phyloP scores from a whole-genome alignment of 1,284 basidiomycete species.

The Pascua guehoae region DNA sequence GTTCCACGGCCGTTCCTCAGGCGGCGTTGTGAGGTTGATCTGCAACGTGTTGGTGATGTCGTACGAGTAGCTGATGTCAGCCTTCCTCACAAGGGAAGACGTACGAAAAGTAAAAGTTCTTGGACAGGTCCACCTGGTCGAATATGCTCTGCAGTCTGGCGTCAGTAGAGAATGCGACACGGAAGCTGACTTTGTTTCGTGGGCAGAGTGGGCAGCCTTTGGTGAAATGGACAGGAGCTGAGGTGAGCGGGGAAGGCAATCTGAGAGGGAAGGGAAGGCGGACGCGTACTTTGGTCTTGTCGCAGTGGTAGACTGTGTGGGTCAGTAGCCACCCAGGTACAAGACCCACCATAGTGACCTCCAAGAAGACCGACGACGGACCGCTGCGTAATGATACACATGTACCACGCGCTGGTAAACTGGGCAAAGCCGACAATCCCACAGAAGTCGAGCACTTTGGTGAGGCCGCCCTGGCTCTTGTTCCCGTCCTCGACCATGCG shows the following conservation, averaged over 20 bases:
- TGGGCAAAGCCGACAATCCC: slow-evolving; percentile 67
- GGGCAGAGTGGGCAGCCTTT: slow-evolving; percentile 65
- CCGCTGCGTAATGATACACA: slow-evolving; percentile 82
- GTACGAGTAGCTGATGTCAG: slow-evolving; percentile 74
- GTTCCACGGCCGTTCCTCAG: slow-evolving; percentile 58
- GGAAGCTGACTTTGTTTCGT: slow-evolving; percentile 63
- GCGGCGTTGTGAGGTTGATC: slow-evolving; percentile 72
- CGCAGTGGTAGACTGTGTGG: slow-evolving; percentile 78
- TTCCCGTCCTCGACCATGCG: slow-evolving; percentile 96
- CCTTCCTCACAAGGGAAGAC: neutral
- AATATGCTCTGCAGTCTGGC: slow-evolving; percentile 75
- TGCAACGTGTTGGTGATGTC: slow-evolving; percentile 94
- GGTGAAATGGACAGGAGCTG: slow-evolving; percentile 44
- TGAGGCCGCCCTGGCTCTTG: slow-evolving; percentile 78
- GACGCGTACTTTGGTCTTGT: slow-evolving; percentile 69
- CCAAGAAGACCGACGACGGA: slow-evolving; percentile 90
- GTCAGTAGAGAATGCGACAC: slow-evolving; percentile 14
- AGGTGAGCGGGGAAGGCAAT: neutral
- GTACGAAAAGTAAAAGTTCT: slow-evolving; percentile 99
- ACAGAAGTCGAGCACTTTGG: slow-evolving; percentile 74
- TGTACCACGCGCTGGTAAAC: slow-evolving; percentile 89
- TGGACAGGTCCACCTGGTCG: slow-evolving; percentile 94
- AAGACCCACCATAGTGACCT: slow-evolving; percentile 74
- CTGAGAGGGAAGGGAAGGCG: neutral
- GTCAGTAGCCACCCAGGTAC: too few relatives aligned